These are phyloP conservation scores for Paraconiothyrium sp. DNA, from an alignment of 2,329 filamentous ascomycete genomes.

Conservation along the genomic window DNA sequence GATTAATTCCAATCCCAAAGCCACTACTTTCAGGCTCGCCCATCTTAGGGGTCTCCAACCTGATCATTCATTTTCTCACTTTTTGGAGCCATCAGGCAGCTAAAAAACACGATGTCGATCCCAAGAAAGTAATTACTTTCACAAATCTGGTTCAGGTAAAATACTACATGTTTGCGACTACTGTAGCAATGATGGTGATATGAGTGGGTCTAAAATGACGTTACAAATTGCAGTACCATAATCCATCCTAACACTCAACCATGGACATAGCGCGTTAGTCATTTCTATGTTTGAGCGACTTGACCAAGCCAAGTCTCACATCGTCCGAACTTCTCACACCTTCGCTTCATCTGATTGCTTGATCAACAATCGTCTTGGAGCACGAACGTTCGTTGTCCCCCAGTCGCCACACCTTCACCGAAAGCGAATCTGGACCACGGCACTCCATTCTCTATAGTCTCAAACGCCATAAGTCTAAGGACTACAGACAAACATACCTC, in stretches of 20 bases:
- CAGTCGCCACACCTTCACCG: background rate
- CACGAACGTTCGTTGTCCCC: background rate
- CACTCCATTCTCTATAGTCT: background rate
- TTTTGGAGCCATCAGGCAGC: too few species aligned
- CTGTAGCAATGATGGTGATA: background rate
- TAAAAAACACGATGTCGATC: too few species aligned
- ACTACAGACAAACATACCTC: background rate
- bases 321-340: background rate
- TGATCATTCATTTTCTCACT: too few species aligned
- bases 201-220: background rate
- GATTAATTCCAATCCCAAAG: too few species aligned
- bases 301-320: background rate
- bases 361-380: background rate
- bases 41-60: too few species aligned
- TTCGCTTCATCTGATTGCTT: background rate
- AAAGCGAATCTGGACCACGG: background rate
- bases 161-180: background rate
- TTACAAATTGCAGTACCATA: background rate
- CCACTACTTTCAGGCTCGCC: too few species aligned
- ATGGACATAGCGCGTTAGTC: background rate
- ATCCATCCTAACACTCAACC: background rate
- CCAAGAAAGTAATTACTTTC: too few species aligned
- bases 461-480: background rate
- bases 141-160: too few species aligned
- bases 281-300: background rate